Conservation (phyloP, 2,329 filamentous ascomycete species). For the Trichoderma sp. region DNA sequence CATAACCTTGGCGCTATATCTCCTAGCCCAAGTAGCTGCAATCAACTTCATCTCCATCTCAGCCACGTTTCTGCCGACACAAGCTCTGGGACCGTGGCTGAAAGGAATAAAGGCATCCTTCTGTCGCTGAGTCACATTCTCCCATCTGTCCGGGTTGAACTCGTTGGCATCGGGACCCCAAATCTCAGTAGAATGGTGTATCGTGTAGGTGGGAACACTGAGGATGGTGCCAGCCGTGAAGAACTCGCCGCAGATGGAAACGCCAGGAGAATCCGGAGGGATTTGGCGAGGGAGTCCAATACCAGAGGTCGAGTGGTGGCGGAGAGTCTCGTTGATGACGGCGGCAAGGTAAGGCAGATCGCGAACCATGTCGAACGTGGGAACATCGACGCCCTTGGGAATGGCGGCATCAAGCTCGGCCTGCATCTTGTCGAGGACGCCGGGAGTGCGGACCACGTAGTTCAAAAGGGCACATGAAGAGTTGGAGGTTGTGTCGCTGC, state of each 20-base stretch:
- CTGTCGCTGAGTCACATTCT: conserved; percentile 58
- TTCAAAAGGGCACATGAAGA: conserved; percentile 80
- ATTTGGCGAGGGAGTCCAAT: conserved; percentile 79
- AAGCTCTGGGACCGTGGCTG: conserved; percentile 64
- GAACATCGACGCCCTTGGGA: conserved; percentile 59
- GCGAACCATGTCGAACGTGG: conserved; percentile 67
- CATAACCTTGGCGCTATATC: conserved; percentile 47
- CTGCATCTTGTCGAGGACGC: conserved; percentile 69
- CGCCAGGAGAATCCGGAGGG: conserved; percentile 58
- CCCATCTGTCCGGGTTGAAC: conserved; percentile 75
- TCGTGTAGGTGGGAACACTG: conserved; percentile 76
- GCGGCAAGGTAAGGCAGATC: conserved; percentile 72
- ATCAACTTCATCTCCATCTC: conserved; percentile 88
- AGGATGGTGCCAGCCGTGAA: conserved; percentile 74
- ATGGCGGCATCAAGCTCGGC: conserved; percentile 71
- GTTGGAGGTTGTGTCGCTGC: conserved; percentile 73
- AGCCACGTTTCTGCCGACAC: conserved; percentile 77
- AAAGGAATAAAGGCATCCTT: conserved; percentile 76
- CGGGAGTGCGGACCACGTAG: conserved; percentile 66
- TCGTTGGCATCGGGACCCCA: conserved; percentile 70
- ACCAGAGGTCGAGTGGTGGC: conserved; percentile 80
- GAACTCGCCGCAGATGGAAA: conserved; percentile 62
- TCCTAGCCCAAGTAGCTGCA: conserved; percentile 60
- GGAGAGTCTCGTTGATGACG: conserved; percentile 80
- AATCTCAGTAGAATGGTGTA: conserved; percentile 71